phyloP scores from a whole-genome alignment of 116 monocot species.

The Posidonia oceanica region DNA sequence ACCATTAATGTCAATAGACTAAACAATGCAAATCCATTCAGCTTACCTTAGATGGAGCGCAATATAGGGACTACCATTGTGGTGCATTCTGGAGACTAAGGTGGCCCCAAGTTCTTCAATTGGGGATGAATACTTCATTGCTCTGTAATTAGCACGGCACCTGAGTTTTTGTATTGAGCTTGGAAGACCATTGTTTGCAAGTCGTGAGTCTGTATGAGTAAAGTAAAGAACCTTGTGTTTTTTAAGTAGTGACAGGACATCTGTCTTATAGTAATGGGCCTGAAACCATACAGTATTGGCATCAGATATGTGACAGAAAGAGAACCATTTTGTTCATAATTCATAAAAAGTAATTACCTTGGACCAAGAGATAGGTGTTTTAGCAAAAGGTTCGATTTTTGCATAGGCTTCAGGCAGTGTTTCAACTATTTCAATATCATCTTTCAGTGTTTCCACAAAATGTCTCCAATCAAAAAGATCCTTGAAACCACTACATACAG shows the following conservation, averaged over 20 bases:
- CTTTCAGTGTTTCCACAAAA: conserved; percentile 49
- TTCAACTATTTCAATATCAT: conserved; percentile 60
- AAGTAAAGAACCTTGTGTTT: conserved; percentile 51
- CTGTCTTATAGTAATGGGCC: conserved; percentile 50
- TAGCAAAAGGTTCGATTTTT: conserved; percentile 25
- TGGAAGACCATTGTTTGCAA: conserved; percentile 54
- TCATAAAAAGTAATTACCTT: conserved; percentile 30
- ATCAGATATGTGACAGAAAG: not conserved
- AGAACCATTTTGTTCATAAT: not conserved
- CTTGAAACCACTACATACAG: conserved; percentile 50
- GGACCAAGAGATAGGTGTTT: conserved; percentile 70
- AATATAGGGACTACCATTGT: conserved; percentile 43
- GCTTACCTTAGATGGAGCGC: conserved; percentile 73
- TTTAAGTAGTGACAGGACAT: conserved; percentile 21
- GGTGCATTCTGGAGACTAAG: conserved; percentile 38
- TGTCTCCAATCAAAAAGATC: conserved; percentile 74
- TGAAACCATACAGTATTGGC: conserved; percentile 12
- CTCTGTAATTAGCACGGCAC: conserved; percentile 65
- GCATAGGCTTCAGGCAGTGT: conserved; percentile 31
- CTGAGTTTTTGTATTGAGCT: conserved; percentile 66
- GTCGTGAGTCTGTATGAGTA: conserved; percentile 47
- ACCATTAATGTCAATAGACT: no score
- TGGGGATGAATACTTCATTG: conserved; percentile 38
- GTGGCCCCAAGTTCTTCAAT: conserved; percentile 51
- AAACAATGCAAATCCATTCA: not conserved